Base-by-base conservation (phyloP, 2,329 filamentous ascomycete genomes). In the Rugonectria rugulosa region DNA sequence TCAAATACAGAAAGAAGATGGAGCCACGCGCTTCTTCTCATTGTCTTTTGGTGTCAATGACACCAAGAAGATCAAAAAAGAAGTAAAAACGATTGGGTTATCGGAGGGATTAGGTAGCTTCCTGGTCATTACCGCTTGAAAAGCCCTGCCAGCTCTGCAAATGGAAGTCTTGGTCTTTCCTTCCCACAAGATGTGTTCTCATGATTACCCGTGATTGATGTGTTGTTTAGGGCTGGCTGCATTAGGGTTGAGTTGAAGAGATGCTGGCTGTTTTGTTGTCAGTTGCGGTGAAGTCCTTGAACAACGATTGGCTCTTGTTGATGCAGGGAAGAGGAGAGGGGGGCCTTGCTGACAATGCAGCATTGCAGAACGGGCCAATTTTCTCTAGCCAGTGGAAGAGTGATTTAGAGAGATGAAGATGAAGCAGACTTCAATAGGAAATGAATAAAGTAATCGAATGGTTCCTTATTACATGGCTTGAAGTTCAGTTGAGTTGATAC, bases 101-200 rank as follows among this genome's bases (percentile, higher is more conserved):
- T 40, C 47, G 47, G 61, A 46, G 26, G 53, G 64, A 57, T 65
- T 62, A 62, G 61, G 56, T 67, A 65, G 63, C 63, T 68, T 68
- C 66, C 63, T 67, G 53, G 41, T 62, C 59, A 45, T 63, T 38
- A 57, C 57, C 34, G 54, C 52, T 56, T 41, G 53, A 43, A 51
- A 60, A 59, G 61, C 64, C 57, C 41, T 26, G 56, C 51, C 26
- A 54, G 65, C 65, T 68, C 58, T 61, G 44, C 56, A 59, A 68
- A 68, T 68, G 66, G 66, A 68, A 67, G 63, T 63, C 49, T 57
- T 61, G 24, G 53, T 68, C 64, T 63, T 66, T 67, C 61, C 37
- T 60, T 63, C 56, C 63, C 56, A 59, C 17, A 56, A 17, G 17
- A 21, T 50, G 26, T 45, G 40, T 42, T 27, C 14, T 14, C 43